Percentiles rank a stretch among this genome's conserved stretches.
Conservation (phyloP, 495 filamentous ascomycete genomes). For the Penicillium verhagenii region DNA sequence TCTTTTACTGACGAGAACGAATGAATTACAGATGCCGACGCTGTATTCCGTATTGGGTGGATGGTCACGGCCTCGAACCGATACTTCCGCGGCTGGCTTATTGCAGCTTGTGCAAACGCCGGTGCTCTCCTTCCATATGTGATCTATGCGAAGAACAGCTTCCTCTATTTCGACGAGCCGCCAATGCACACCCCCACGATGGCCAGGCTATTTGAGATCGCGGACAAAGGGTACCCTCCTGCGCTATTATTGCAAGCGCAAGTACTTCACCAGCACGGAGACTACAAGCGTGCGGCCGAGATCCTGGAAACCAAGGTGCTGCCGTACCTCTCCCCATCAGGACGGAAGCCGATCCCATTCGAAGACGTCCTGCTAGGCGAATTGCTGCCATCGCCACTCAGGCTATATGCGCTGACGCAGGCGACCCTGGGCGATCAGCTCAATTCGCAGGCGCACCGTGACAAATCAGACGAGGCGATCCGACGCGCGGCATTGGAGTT, state of each 20-base stretch:
- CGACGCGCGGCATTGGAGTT: conserved; percentile 31
- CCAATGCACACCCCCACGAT: background rate
- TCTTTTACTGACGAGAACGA: background rate
- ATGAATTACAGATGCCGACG: conserved; percentile 24
- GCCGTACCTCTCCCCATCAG: conserved; percentile 16
- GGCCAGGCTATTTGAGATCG: conserved; percentile 12
- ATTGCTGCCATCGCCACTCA: conserved; percentile 23
- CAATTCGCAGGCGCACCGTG: background rate
- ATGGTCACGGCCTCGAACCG: background rate
- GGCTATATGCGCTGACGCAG: conserved; percentile 25
- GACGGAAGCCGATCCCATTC: background rate
- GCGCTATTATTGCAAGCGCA: conserved; percentile 35
- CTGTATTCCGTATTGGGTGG: conserved; percentile 27
- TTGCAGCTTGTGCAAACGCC: conserved; percentile 26
- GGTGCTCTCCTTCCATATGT: conserved; percentile 13
- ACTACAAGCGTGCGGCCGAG: conserved; percentile 19
- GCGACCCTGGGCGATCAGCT: conserved; percentile 4
- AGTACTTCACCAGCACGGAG: conserved; percentile 21
- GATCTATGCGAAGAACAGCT: conserved; percentile 9
- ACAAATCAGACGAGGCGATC: conserved; percentile 13
- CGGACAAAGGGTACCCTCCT: conserved; percentile 23
- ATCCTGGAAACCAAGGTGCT: conserved; percentile 28
- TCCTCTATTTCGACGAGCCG: conserved; percentile 7
- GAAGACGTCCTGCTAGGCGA: conserved; percentile 14
- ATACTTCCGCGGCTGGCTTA: conserved; percentile 22